A percentile compares a stretch with the other conserved stretches of the same genome.
Conservation (phyloP, 495 filamentous ascomycete species). For the Penicillium turbatum region DNA sequence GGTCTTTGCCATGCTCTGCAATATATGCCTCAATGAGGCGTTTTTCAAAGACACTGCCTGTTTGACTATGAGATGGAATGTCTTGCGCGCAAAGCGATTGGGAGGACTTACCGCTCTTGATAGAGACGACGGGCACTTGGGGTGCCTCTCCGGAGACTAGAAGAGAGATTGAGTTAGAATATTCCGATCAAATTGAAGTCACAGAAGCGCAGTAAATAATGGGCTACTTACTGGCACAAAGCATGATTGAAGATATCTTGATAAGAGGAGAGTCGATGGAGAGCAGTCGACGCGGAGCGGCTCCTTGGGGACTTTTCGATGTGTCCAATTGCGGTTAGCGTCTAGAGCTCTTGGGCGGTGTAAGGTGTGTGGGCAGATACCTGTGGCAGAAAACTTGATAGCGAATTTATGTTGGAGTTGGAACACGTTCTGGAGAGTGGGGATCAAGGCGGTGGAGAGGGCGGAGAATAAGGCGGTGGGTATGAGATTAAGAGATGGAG, state of each 20-base stretch:
- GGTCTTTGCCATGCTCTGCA: constrained; percentile 88
- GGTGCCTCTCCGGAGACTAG: constrained; percentile 96
- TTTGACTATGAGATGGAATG: constrained; percentile 23
- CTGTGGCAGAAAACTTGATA: not conserved
- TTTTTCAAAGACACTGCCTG: constrained; percentile 89
- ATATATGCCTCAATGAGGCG: constrained; percentile 94
- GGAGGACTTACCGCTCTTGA: constrained; percentile 73
- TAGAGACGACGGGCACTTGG: constrained; percentile 88
- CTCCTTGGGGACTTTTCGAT: constrained; percentile 45
- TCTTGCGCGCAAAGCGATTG: constrained; percentile 5
- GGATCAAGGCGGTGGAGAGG: not conserved
- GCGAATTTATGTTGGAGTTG: too few relatives aligned
- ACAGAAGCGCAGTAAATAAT: not conserved
- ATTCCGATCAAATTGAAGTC: not conserved
- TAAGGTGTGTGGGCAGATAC: not conserved
- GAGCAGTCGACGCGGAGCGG: constrained; percentile 31
- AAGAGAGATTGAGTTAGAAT: constrained; percentile 23
- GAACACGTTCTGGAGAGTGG: too few relatives aligned
- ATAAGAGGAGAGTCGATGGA: constrained; percentile 24
- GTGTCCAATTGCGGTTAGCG: constrained; percentile 36
- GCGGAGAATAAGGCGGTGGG: not conserved
- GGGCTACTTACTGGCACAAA: constrained; percentile 66
- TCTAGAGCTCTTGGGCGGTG: constrained; percentile 22
- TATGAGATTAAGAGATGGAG: not conserved
- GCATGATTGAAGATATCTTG: constrained; percentile 45